Evolutionary conservation across 129 eudicot genomes (phyloP).

Genomic region (Artemisia tridentata): DNA sequence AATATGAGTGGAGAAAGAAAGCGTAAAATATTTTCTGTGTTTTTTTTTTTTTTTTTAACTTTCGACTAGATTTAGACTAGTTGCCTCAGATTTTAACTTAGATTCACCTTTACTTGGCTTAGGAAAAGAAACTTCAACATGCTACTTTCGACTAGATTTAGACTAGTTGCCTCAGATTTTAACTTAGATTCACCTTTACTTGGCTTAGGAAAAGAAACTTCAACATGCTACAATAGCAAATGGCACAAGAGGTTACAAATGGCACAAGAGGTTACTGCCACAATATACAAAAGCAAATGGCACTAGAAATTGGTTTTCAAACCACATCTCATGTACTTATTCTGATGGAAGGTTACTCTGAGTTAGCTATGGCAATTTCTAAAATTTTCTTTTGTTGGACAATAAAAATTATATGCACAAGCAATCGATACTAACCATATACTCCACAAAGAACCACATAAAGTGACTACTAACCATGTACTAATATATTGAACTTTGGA

Average conservation of each 20-base stretch:
- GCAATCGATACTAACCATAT: no score
- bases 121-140: slow-evolving; percentile 61
- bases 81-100: slow-evolving; percentile 52
- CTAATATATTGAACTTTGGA: background rate
- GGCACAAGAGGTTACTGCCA: background rate
- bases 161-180: slow-evolving; percentile 52
- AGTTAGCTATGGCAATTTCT: background rate
- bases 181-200: slow-evolving; percentile 47
- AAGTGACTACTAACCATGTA: background rate
- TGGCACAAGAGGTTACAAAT: background rate
- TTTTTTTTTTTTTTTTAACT: slow-evolving; percentile 41
- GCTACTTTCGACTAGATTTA: slow-evolving; percentile 66
- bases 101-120: slow-evolving; percentile 48
- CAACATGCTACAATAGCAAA: slow-evolving; percentile 53
- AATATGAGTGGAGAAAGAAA: slow-evolving; percentile 57
- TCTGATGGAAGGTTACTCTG: background rate
- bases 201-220: slow-evolving; percentile 54
- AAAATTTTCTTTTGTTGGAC: background rate
- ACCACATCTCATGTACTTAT: background rate
- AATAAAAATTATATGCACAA: no score
- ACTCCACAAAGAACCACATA: background rate
- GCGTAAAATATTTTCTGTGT: slow-evolving; percentile 62
- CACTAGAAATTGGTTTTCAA: background rate
- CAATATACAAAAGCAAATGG: background rate
- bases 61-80: slow-evolving; percentile 54